Evolutionary conservation across 306 rosid genomes (phyloP).

Genomic region (Cotoneaster glaucophyllus): DNA sequence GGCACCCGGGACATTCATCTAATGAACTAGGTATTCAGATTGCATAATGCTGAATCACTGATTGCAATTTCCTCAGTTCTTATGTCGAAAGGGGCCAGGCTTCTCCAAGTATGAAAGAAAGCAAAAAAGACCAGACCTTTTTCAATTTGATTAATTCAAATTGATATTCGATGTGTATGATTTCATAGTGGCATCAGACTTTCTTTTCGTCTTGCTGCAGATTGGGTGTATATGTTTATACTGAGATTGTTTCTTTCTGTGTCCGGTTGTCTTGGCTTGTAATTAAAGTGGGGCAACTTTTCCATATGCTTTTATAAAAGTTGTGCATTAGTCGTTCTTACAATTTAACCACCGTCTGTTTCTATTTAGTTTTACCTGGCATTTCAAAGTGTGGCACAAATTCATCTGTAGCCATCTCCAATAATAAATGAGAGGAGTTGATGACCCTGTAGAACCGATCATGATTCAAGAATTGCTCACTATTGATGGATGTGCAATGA

Average conservation of each 20-base stretch:
- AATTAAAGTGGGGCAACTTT: background rate
- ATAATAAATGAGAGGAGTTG: background rate
- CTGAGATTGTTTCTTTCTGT: background rate
- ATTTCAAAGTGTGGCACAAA: background rate
- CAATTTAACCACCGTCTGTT: background rate
- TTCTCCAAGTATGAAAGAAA: background rate
- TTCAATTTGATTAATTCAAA: background rate
- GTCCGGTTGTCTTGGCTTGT: background rate
- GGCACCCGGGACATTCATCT: background rate
- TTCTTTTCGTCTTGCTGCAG: background rate
- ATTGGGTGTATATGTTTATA: background rate
- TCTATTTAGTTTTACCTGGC: background rate
- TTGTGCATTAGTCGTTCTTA: background rate
- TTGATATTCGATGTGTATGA: background rate
- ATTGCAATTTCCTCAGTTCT: background rate
- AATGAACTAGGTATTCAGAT: background rate
- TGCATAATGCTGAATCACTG: background rate
- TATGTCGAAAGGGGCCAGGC: background rate
- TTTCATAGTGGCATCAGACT: background rate
- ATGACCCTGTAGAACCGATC: background rate
- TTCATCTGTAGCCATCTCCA: background rate
- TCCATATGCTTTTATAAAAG: background rate
- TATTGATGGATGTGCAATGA: background rate
- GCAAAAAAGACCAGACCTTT: background rate
- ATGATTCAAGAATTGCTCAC: background rate